These are phyloP conservation scores for Cutaneotrichosporon daszewskae DNA, from an alignment of 1,284 basidiomycete genomes.

Conservation along the genomic window DNA sequence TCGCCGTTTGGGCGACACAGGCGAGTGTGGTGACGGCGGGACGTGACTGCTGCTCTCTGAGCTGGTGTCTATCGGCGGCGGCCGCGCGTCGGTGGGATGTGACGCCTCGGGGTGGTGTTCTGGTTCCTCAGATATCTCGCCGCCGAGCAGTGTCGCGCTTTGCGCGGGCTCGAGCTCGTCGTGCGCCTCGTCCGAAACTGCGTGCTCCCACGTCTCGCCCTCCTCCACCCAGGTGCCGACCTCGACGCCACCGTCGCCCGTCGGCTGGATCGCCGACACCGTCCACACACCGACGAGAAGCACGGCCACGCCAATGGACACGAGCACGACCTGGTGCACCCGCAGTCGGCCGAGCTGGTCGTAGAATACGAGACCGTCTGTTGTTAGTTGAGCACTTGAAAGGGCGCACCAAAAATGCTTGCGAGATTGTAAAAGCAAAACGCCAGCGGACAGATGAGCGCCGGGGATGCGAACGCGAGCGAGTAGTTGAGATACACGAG, in stretches of 20 bases:
- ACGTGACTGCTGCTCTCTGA: too few relatives aligned
- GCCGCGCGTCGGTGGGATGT: constrained; percentile 1
- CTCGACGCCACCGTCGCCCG: constrained; percentile 43
- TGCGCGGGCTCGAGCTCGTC: constrained; percentile 25
- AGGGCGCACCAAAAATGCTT: constrained; percentile 60
- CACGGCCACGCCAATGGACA: constrained; percentile 70
- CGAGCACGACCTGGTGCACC: constrained; percentile 63
- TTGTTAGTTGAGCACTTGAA: constrained; percentile 14
- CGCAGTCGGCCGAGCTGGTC: constrained; percentile 75
- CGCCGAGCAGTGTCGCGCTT: constrained; percentile 15
- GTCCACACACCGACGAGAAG: constrained; percentile 87
- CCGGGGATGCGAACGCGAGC: constrained; percentile 75
- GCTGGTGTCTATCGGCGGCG: background rate
- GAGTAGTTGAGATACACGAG: constrained; percentile 92
- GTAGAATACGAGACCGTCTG: constrained; percentile 75
- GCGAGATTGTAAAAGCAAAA: constrained; percentile 96
- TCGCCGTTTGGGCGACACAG: constrained; percentile 19
- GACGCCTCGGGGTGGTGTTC: constrained; percentile 1
- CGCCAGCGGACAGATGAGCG: constrained; percentile 84
- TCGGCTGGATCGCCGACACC: constrained; percentile 53
- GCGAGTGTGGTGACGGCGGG: constrained; percentile 16
- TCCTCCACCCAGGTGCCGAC: constrained; percentile 48
- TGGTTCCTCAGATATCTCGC: constrained; percentile 5
- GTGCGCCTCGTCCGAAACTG: constrained; percentile 16
- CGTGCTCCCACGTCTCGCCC: constrained; percentile 27